A percentile compares a stretch with the other conserved stretches of the same genome.
phyloP scores from a whole-genome alignment of 1,284 basidiomycete genomes.

The Marasmius tenuissimus region DNA sequence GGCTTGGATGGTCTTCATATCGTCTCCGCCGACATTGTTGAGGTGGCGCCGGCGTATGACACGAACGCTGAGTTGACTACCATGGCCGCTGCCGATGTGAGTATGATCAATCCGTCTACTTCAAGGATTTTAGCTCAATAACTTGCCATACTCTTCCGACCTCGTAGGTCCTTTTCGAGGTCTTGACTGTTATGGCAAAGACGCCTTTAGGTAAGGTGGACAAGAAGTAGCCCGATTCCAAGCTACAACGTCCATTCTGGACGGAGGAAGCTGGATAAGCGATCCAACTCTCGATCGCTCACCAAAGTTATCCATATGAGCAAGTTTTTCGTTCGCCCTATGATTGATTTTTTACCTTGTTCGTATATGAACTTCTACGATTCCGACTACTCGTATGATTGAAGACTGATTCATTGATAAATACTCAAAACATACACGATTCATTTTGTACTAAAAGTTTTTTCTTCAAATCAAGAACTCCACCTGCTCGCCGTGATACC shows the following conservation, averaged over 20 bases:
- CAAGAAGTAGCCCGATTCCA: slow-evolving; percentile 16
- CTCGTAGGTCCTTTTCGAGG: slow-evolving; percentile 65
- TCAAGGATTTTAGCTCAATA: slow-evolving; percentile 5
- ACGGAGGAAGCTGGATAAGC: too few relatives aligned
- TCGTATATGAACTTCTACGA: too few relatives aligned
- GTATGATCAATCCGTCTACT: slow-evolving; percentile 21
- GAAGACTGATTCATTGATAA: too few relatives aligned
- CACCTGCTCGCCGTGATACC: too few relatives aligned
- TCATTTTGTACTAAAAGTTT: too few relatives aligned
- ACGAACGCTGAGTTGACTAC: slow-evolving; percentile 78
- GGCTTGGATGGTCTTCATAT: slow-evolving; percentile 73
- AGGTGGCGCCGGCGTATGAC: slow-evolving; percentile 81
- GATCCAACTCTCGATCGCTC: too few relatives aligned
- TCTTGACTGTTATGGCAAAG: slow-evolving; percentile 77
- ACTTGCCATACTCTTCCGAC: background rate
- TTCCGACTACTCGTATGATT: too few relatives aligned
- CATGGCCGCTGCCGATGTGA: slow-evolving; percentile 78
- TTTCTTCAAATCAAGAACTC: too few relatives aligned
- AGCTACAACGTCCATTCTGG: slow-evolving; percentile 4
- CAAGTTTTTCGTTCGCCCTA: too few relatives aligned
- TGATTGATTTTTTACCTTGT: too few relatives aligned
- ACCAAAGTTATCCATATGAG: too few relatives aligned
- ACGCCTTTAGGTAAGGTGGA: slow-evolving; percentile 61
- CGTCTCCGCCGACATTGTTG: slow-evolving; percentile 79
- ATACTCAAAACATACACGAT: too few relatives aligned